Evolutionary conservation across 2,329 filamentous ascomycete species (phyloP).

Genomic region (Xylaria sp.): DNA sequence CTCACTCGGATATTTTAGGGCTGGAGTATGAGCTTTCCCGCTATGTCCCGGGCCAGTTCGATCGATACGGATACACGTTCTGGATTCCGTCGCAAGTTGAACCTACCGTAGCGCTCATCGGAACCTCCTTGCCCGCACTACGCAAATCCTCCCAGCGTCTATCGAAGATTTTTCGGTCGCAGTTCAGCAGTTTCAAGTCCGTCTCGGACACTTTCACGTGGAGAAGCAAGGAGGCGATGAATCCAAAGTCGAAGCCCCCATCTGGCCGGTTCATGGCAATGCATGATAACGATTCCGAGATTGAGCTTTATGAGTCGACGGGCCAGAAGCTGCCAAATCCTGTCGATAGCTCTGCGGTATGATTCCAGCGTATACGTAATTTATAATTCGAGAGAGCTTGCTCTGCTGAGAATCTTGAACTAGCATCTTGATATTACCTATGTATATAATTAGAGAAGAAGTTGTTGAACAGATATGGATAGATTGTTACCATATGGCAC

Average conservation of each 20-base stretch:
- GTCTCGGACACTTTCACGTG: not conserved
- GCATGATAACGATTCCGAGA: not conserved
- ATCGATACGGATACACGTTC: not conserved
- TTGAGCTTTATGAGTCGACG: not conserved
- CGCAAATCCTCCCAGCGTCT: not conserved
- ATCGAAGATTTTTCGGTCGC: not conserved
- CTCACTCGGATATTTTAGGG: not conserved
- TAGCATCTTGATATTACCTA: not conserved
- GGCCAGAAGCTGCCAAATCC: not conserved
- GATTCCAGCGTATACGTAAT: not conserved
- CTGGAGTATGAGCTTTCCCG: not conserved
- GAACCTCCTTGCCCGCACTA: not conserved
- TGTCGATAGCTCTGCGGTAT: not conserved
- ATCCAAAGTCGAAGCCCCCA: not conserved
- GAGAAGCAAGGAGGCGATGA: too few species aligned
- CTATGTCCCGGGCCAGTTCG: not conserved
- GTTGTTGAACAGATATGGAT: too few species aligned
- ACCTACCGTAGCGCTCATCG: not conserved
- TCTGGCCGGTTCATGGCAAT: not conserved
- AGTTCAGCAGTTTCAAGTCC: not conserved
- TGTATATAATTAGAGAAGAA: too few species aligned
- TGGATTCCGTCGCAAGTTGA: not conserved
- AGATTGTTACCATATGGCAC: too few species aligned
- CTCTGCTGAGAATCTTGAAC: not conserved
- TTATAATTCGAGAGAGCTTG: not conserved